Conservation (phyloP, 2,329 filamentous ascomycete genomes). For the Microcyclospora tardicrescens region DNA sequence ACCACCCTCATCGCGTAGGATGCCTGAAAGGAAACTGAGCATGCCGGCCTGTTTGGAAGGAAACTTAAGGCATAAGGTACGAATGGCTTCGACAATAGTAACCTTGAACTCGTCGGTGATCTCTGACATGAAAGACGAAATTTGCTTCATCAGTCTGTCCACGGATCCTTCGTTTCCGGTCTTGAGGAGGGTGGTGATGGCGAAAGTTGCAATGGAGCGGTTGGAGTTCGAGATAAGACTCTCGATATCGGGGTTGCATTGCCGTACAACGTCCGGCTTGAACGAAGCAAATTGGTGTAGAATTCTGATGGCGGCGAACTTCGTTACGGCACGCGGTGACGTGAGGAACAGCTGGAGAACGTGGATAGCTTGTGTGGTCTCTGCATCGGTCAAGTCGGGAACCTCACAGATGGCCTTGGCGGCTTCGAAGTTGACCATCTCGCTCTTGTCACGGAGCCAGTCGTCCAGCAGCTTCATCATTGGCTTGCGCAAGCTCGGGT, state of each 20-base stretch:
- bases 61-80: slow-evolving; percentile 93
- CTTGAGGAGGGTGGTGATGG: slow-evolving; percentile 94
- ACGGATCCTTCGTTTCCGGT: slow-evolving; percentile 96
- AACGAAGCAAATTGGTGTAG: slow-evolving; percentile 93
- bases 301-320: slow-evolving; percentile 93
- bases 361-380: slow-evolving; percentile 85
- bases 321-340: slow-evolving; percentile 87
- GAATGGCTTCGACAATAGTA: slow-evolving; percentile 97
- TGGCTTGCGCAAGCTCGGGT: slow-evolving; percentile 73
- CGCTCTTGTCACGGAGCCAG: slow-evolving; percentile 96
- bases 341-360: slow-evolving; percentile 94
- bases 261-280: slow-evolving; percentile 82
- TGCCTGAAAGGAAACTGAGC: slow-evolving; percentile 94
- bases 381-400: slow-evolving; percentile 80
- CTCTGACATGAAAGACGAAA: slow-evolving; percentile 95
- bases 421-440: slow-evolving; percentile 99
- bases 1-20: slow-evolving; percentile 87
- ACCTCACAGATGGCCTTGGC: slow-evolving; percentile 96
- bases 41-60: slow-evolving; percentile 96
- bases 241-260: slow-evolving; percentile 96
- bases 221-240: slow-evolving; percentile 93
- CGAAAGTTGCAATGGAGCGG: slow-evolving; percentile 93
- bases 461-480: slow-evolving; percentile 97
- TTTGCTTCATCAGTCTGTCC: slow-evolving; percentile 96
- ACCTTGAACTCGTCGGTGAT: slow-evolving; percentile 99